A percentile compares a stretch with the other conserved stretches of the same genome.
Conservation (phyloP, 257 asterid genomes). For the Oldenlandia corymbosa region DNA sequence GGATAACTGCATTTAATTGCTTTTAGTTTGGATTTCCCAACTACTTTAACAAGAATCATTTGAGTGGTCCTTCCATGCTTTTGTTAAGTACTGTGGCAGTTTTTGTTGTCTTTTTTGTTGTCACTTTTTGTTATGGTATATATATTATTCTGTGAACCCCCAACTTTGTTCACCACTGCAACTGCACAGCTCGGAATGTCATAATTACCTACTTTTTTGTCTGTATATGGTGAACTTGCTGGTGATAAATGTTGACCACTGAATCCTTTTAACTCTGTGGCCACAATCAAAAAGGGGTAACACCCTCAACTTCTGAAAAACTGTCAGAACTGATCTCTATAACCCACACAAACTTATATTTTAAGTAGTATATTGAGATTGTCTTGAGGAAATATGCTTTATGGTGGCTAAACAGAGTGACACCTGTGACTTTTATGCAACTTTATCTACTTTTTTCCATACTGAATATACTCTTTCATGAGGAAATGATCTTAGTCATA, state of each 20-base stretch:
- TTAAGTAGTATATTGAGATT: neutral
- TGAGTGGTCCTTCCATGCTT: conserved; percentile 36
- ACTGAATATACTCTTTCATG: neutral
- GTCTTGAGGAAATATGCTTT: neutral
- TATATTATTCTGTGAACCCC: conserved; percentile 6
- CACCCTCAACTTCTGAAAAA: neutral
- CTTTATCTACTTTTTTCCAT: conserved; percentile 5
- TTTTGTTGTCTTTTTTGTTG: conserved; percentile 25
- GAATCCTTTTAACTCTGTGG: conserved; percentile 6
- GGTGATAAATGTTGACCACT: conserved; percentile 11
- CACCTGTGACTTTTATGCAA: conserved; percentile 17
- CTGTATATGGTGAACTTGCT: conserved; percentile 24
- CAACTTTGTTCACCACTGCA: conserved; percentile 17
- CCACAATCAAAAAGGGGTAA: conserved; percentile 9
- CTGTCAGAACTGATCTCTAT: neutral
- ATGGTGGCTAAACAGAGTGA: neutral
- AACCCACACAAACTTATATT: neutral
- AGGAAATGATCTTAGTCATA: neutral
- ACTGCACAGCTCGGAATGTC: conserved; percentile 25
- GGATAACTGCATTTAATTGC: conserved; percentile 15
- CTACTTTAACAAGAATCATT: conserved; percentile 34
- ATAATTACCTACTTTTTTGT: conserved; percentile 38
- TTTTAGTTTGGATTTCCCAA: conserved; percentile 22
- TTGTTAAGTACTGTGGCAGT: conserved; percentile 29
- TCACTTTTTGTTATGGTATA: neutral